Percentiles rank a stretch among this genome's conserved stretches.
Conservation (phyloP, 1,284 basidiomycete genomes). For the Fomitopsis palustris region DNA sequence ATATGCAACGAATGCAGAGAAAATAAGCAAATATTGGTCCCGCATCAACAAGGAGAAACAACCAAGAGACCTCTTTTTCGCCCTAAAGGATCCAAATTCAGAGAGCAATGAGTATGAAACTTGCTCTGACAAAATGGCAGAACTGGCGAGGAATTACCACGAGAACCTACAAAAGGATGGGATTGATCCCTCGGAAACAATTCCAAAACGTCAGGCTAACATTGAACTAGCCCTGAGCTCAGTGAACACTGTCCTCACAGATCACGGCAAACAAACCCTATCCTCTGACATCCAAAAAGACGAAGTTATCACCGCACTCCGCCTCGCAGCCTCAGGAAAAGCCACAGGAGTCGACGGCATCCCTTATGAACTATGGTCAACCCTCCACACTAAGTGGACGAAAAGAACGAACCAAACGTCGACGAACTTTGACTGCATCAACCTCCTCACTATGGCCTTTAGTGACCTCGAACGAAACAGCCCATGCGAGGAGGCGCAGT, state of each 20-base stretch:
- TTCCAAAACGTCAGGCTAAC: background rate
- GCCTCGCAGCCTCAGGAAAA: background rate
- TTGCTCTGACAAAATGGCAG: background rate
- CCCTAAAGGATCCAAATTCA: background rate
- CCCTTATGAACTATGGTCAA: slow-evolving; percentile 20
- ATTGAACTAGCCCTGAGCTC: background rate
- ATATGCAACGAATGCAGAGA: background rate
- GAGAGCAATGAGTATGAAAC: background rate
- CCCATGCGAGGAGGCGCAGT: slow-evolving; percentile 4
- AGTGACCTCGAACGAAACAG: background rate
- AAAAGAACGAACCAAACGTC: slow-evolving; percentile 10
- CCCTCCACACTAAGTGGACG: slow-evolving; percentile 16
- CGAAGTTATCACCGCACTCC: background rate
- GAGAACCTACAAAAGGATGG: background rate
- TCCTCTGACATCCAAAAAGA: background rate
- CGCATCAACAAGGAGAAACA: background rate
- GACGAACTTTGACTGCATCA: background rate
- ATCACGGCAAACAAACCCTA: too few relatives aligned
- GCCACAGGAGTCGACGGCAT: slow-evolving; percentile 19
- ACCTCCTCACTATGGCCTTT: background rate
- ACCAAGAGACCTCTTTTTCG: background rate
- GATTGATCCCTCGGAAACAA: background rate
- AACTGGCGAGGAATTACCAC: background rate
- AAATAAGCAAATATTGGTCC: background rate
- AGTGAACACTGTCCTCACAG: too few relatives aligned